Conservation (phyloP, 306 rosid species). For the Heteromeles arbutifolia region DNA sequence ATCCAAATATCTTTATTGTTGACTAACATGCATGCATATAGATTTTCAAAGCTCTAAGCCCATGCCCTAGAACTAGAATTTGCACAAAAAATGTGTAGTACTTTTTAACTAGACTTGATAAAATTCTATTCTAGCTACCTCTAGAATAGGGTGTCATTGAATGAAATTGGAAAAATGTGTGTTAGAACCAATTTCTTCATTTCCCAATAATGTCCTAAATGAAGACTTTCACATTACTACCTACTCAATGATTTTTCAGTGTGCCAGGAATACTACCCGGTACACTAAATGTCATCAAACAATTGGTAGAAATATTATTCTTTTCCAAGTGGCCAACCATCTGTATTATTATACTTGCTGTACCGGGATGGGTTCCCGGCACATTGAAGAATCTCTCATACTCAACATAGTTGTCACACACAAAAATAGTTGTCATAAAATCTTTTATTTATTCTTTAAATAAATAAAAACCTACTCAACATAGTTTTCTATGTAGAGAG, state of each 20-base stretch:
- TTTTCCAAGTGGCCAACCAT: no score
- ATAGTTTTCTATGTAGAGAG: neutral
- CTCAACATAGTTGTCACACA: no score
- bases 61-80: neutral
- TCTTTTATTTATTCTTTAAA: no score
- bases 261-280: no score
- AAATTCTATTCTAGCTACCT: neutral
- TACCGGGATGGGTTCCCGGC: no score
- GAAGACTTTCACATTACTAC: neutral
- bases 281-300: no score
- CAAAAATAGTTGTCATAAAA: no score
- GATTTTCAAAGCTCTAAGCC: neutral
- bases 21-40: neutral
- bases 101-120: neutral
- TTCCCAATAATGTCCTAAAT: slow-evolving; percentile 11
- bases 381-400: no score
- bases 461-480: neutral
- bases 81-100: neutral
- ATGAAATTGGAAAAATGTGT: neutral
- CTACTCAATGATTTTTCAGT: no score
- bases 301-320: no score
- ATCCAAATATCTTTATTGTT: neutral
- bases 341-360: no score
- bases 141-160: neutral
- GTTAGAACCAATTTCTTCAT: slow-evolving; percentile 14